Conservation (phyloP, 495 filamentous ascomycete genomes). For the Acidiella bohemica region DNA sequence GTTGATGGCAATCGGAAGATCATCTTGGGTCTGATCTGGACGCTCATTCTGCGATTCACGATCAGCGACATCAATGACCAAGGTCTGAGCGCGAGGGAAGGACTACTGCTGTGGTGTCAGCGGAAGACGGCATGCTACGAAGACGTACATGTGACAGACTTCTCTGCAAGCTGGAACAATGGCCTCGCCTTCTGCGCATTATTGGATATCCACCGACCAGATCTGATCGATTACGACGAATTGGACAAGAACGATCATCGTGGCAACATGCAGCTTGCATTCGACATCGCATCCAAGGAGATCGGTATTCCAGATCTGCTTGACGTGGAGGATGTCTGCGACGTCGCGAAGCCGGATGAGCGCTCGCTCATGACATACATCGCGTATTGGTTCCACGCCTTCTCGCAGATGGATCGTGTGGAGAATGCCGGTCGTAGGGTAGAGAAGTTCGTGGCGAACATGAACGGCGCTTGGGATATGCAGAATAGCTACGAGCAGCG, state of each 20-base stretch:
- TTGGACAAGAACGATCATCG: slow-evolving; percentile 89
- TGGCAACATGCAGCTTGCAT: slow-evolving; percentile 94
- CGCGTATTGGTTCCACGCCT: slow-evolving; percentile 99
- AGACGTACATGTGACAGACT: slow-evolving; percentile 85
- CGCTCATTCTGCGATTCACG: slow-evolving; percentile 89
- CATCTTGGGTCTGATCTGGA: slow-evolving; percentile 94
- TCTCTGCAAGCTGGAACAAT: slow-evolving; percentile 93
- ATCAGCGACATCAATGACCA: slow-evolving; percentile 98
- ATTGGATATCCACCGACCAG: slow-evolving; percentile 90
- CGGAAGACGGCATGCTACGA: slow-evolving; percentile 97
- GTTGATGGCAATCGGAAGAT: slow-evolving; percentile 97
- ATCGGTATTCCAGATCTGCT: slow-evolving; percentile 93
- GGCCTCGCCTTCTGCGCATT: slow-evolving; percentile 93
- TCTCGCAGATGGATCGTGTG: slow-evolving; percentile 93
- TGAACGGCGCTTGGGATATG: slow-evolving; percentile 99
- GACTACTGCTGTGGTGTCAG: slow-evolving; percentile 91
- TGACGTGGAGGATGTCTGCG: slow-evolving; percentile 96
- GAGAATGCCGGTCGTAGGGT: slow-evolving; percentile 93
- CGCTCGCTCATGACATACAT: slow-evolving; percentile 98
- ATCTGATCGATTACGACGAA: slow-evolving; percentile 89
- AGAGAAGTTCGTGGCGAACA: slow-evolving; percentile 96
- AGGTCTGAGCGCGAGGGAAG: slow-evolving; percentile 95
- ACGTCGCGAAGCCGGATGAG: slow-evolving; percentile 90
- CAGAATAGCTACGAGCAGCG: slow-evolving; percentile 85
- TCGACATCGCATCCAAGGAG: slow-evolving; percentile 88